A percentile compares a stretch with the other conserved stretches of the same genome.
phyloP scores from a whole-genome alignment of 2,329 filamentous ascomycete species.

The Trichoderma afroharzianum region DNA sequence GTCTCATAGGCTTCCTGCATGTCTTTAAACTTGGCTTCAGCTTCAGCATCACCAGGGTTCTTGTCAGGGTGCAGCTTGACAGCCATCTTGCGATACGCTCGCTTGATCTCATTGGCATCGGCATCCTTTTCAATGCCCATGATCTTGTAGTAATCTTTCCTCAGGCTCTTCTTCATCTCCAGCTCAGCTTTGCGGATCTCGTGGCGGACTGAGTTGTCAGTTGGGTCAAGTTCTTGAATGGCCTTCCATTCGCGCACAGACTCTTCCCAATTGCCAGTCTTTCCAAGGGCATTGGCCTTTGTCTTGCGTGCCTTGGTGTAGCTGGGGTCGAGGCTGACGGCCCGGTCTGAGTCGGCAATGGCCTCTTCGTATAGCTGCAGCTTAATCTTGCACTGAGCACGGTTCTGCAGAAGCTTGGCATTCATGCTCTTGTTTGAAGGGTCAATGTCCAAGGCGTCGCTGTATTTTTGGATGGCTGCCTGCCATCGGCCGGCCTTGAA shows the following conservation, averaged over 20 bases:
- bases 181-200: constrained; percentile 88
- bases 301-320: constrained; percentile 93
- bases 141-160: constrained; percentile 99
- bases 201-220: constrained; percentile 74
- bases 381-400: constrained; percentile 78
- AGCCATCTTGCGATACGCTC: constrained; percentile 91
- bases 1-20: constrained; percentile 96
- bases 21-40: constrained; percentile 94
- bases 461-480: constrained; percentile 80
- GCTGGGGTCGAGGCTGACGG: constrained; percentile 73
- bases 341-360: constrained; percentile 80
- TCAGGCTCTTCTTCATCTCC: constrained; percentile 94
- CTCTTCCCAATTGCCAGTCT: constrained; percentile 87
- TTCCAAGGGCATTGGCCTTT: constrained; percentile 83
- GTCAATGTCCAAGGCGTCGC: constrained; percentile 78
- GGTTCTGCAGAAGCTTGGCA: constrained; percentile 90
- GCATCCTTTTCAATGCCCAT: constrained; percentile 84
- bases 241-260: constrained; percentile 85
- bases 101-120: constrained; percentile 82
- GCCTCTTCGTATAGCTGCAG: constrained; percentile 81
- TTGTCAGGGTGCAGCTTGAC: constrained; percentile 97
- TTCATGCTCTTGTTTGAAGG: constrained; percentile 87
- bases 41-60: constrained; percentile 81
- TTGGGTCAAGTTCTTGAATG: constrained; percentile 76
- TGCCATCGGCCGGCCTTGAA: constrained; percentile 84